Evolutionary conservation across 129 eudicot genomes (phyloP), one percentile per base, ranked within the genome.

Genomic region (Gnaphalium uliginosum): DNA sequence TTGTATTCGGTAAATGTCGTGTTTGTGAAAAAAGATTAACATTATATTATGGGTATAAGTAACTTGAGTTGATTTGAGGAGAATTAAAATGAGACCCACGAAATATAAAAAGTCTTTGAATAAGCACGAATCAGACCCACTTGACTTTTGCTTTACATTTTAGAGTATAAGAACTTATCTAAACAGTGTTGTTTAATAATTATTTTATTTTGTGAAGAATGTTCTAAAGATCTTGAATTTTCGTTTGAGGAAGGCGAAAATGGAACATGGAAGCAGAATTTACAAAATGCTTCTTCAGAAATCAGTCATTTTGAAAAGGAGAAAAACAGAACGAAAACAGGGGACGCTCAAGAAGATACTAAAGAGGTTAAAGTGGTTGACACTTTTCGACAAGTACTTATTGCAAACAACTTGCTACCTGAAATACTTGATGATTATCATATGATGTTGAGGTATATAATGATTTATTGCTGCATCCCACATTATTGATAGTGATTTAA

Each of bases 321-420:
- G 86, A 87, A 76, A 82, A 67, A 73, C 84, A 87, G 85, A 69
- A 83, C 78, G 67, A 86, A 83, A 59, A 78, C 78, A 59, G 84
- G 88, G 71, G 94, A 89, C 71, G 72, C 72, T 62, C 84, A 87
- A 39, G 92, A 84, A 63, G 30, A 59, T 82, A 80, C 84, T 30
- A 80, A 78, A 62, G 97, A 92, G 81, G 76, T 78, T 18, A 75
- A 81, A 76, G 92, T 83, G 61, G 94, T 92, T 37, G 73, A 86
- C 61, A 70, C 84, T 76, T 77, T 92, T 81, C 74, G 92, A 72
- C 85, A 87, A 83, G 62, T 80, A 61, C 73, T 92, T 70, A 63
- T 81, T 26, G 53, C 78, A 76, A 88, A 88, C 75, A 82, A 87
- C 69, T 81, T 92, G 87, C 80, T 92, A 29, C 94, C 94, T 24